Percentiles rank a stretch among this genome's conserved stretches.
phyloP scores from a whole-genome alignment of 345 rosid species.

The Eucalyptus microcorys region DNA sequence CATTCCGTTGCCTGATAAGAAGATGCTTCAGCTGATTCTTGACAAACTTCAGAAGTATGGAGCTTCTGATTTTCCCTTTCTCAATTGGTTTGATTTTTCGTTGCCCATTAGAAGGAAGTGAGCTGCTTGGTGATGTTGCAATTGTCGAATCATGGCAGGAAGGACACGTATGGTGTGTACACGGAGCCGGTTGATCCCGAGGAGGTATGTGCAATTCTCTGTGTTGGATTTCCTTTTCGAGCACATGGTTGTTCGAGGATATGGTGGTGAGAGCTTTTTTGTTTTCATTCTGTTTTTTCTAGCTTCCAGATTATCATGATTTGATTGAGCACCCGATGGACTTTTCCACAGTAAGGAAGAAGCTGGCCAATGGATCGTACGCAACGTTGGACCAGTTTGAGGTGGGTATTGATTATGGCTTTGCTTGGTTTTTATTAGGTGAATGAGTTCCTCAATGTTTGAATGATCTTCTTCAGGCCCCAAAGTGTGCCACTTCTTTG shows the following conservation, averaged over 20 bases:
- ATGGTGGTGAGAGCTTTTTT: neutral
- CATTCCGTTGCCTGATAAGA: constrained; percentile 70
- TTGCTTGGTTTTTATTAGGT: neutral
- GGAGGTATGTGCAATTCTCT: constrained; percentile 40
- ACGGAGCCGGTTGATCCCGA: constrained; percentile 94
- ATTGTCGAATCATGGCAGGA: constrained; percentile 46
- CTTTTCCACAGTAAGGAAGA: constrained; percentile 69
- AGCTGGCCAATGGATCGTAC: constrained; percentile 65
- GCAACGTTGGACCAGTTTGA: constrained; percentile 54
- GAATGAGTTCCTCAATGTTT: neutral
- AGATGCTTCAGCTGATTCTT: constrained; percentile 65
- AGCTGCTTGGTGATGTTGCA: neutral
- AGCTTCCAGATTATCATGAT: constrained; percentile 88
- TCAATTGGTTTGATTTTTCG: neutral
- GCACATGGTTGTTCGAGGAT: neutral
- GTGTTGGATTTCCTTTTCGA: neutral
- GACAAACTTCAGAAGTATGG: constrained; percentile 89
- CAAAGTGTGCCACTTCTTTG: neutral
- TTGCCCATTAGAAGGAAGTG: neutral
- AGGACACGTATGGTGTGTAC: constrained; percentile 89
- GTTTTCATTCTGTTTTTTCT: constrained; percentile 1
- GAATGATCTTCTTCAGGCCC: neutral
- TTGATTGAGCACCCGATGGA: constrained; percentile 83
- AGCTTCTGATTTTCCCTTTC: neutral
- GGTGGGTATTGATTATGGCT: constrained; percentile 20